Percentiles rank a stretch among this genome's conserved stretches.
phyloP scores from a whole-genome alignment of 495 filamentous ascomycete species.

The Annulohypoxylon bovei region DNA sequence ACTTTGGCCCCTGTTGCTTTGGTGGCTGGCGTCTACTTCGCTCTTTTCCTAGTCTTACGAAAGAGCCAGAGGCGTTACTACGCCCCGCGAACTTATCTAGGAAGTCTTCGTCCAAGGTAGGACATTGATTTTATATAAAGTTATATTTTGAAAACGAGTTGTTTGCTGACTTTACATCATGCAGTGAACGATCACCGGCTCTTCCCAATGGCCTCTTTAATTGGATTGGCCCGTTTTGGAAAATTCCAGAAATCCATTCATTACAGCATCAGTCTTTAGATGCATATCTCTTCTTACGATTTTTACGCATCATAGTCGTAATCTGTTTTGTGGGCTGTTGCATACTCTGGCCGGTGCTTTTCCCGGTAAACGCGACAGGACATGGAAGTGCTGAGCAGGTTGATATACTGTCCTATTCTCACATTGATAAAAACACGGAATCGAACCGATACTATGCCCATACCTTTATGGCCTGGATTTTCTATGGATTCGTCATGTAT shows the following conservation, averaged over 20 bases:
- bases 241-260: constrained; percentile 82
- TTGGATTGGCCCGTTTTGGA: constrained; percentile 81
- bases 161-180: constrained; percentile 18
- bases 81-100: constrained; percentile 87
- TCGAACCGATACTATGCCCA: constrained; percentile 81
- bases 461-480: constrained; percentile 75
- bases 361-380: constrained; percentile 89
- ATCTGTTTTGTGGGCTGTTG: constrained; percentile 82
- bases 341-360: constrained; percentile 86
- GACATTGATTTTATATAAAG: constrained; percentile 27
- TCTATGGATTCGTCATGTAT: constrained; percentile 86
- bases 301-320: constrained; percentile 74
- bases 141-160: neutral
- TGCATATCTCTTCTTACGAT: constrained; percentile 87
- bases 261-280: constrained; percentile 91
- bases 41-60: constrained; percentile 81
- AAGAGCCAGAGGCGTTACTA: constrained; percentile 79
- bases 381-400: constrained; percentile 71
- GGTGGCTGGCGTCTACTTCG: constrained; percentile 70
- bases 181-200: constrained; percentile 73
- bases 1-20: constrained; percentile 76
- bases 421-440: constrained; percentile 65
- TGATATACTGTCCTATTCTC: constrained; percentile 80
- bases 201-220: constrained; percentile 75
- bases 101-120: constrained; percentile 72